Evolutionary conservation across 148 eudicot species (phyloP).

Genomic region (Arbutus unedo): DNA sequence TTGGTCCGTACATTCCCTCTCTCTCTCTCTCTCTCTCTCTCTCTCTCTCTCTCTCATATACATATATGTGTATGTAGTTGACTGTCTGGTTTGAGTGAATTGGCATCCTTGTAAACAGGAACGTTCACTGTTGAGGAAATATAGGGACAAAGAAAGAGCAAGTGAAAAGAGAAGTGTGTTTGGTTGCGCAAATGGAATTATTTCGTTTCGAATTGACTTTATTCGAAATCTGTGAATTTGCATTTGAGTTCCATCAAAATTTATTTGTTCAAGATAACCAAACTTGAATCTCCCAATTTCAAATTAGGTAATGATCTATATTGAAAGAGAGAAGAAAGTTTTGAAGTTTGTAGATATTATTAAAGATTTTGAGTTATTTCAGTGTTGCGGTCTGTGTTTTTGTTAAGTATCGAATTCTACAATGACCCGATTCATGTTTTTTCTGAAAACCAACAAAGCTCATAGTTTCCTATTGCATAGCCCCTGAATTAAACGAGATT

Average conservation of each 20-base stretch:
- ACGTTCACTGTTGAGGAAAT: neutral
- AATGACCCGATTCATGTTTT: neutral
- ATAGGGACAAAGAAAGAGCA: neutral
- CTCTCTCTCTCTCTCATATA: constrained; percentile 6
- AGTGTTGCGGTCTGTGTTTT: neutral
- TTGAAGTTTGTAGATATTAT: neutral
- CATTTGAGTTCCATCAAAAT: neutral
- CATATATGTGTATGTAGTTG: neutral
- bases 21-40: too few relatives aligned
- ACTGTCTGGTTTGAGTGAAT: neutral
- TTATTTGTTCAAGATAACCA: neutral
- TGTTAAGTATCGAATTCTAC: neutral
- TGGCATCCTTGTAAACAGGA: neutral
- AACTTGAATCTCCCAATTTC: neutral
- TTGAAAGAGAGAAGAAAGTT: neutral
- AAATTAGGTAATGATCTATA: neutral
- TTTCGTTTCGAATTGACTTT: neutral
- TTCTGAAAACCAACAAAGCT: neutral
- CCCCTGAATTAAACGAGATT: neutral
- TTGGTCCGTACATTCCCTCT: constrained; percentile 36
- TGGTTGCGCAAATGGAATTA: neutral
- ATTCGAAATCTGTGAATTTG: neutral
- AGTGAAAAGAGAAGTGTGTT: neutral
- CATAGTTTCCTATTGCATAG: too few relatives aligned
- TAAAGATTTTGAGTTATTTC: neutral